Evolutionary conservation across 495 filamentous ascomycete species (phyloP).

Genomic region (Neurospora sp.): DNA sequence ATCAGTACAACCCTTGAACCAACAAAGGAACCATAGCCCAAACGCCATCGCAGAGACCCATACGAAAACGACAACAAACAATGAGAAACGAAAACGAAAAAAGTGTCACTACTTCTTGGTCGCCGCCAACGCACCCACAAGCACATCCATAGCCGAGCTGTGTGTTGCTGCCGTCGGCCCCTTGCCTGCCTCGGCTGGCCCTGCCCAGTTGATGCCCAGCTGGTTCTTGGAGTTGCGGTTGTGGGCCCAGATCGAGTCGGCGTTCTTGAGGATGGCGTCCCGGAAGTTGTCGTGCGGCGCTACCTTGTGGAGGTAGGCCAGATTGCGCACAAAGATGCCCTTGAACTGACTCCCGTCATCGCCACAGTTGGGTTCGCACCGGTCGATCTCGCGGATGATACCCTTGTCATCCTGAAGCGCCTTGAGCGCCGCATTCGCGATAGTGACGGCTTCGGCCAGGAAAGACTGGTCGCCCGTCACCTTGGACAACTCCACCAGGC

Average conservation of each 20-base stretch:
- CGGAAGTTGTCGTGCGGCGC: slow-evolving; percentile 41
- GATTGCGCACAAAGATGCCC: slow-evolving; percentile 66
- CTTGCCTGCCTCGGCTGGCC: slow-evolving; percentile 43
- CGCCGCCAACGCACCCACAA: slow-evolving; percentile 53
- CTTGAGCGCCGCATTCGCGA: slow-evolving; percentile 55
- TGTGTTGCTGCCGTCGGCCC: slow-evolving; percentile 42
- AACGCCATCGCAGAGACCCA: neutral
- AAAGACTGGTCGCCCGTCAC: slow-evolving; percentile 44
- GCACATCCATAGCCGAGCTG: slow-evolving; percentile 55
- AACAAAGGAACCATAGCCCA: neutral
- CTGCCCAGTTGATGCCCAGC: slow-evolving; percentile 50
- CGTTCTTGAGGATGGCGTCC: slow-evolving; percentile 49
- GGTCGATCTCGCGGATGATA: slow-evolving; percentile 48
- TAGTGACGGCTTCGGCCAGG: slow-evolving; percentile 45
- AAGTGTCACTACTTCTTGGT: neutral
- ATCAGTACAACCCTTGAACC: neutral
- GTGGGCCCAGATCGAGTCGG: slow-evolving; percentile 56
- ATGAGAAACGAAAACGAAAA: neutral
- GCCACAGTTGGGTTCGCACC: slow-evolving; percentile 55
- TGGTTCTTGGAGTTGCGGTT: slow-evolving; percentile 43
- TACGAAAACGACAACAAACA: neutral
- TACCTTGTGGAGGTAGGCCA: slow-evolving; percentile 45
- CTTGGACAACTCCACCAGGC: slow-evolving; percentile 53
- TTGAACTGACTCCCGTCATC: slow-evolving; percentile 64
- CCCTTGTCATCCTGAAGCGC: slow-evolving; percentile 45